Percentiles rank a stretch among this genome's conserved stretches.
These are phyloP conservation scores for Triticum turgidum DNA, from an alignment of 176 grass and related monocot genomes.

Conservation along the genomic window DNA sequence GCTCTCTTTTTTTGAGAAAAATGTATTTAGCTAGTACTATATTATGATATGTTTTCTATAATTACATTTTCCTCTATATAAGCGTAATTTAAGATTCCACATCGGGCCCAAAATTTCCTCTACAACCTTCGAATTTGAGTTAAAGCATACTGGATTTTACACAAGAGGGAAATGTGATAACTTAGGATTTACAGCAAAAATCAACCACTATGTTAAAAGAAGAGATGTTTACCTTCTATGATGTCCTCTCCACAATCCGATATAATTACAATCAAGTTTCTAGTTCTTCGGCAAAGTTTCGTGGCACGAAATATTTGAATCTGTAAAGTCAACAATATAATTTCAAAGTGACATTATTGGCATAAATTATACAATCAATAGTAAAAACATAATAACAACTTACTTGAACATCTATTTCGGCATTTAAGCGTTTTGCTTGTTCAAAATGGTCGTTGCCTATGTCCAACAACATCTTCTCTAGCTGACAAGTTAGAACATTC, in stretches of 20 bases:
- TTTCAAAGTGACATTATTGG: neutral
- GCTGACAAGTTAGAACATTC: neutral
- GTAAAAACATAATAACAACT: neutral
- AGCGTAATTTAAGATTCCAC: too few relatives aligned
- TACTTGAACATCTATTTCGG: neutral
- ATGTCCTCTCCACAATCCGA: neutral
- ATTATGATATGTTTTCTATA: too few relatives aligned
- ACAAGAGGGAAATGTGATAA: too few relatives aligned
- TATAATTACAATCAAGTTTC: neutral
- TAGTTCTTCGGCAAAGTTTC: neutral
- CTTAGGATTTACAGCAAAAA: neutral
- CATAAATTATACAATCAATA: neutral
- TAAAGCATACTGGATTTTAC: neutral
- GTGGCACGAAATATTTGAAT: slow-evolving; percentile 10
- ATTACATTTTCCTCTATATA: too few relatives aligned
- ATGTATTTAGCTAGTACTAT: too few relatives aligned
- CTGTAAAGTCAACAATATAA: neutral
- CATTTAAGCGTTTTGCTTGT: neutral
- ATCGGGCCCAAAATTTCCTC: too few relatives aligned
- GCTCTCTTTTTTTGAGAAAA: too few relatives aligned
- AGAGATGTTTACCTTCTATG: neutral
- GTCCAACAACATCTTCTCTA: neutral
- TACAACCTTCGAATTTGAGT: too few relatives aligned
- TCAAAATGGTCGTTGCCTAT: neutral
- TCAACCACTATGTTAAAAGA: neutral